Percentiles rank a stretch among this genome's conserved stretches.
These are phyloP conservation scores for Corchorus capsularis DNA, from an alignment of 345 rosid species.

Conservation along the genomic window DNA sequence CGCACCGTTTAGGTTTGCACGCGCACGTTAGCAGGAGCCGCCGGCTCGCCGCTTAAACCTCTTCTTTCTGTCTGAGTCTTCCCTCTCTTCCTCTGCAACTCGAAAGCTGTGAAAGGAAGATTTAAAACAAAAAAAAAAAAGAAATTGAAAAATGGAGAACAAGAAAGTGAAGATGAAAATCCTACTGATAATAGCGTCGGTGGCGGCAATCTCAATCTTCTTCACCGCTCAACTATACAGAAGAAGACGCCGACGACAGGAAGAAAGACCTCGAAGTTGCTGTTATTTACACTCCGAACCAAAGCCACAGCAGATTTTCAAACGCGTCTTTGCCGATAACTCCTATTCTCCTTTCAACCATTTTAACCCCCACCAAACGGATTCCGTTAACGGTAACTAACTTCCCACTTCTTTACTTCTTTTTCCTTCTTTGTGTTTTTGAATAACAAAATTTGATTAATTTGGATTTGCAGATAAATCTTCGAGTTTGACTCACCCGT, in stretches of 20 bases:
- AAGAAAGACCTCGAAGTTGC: constrained; percentile 31
- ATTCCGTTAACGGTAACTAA: constrained; percentile 25
- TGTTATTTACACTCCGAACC: constrained; percentile 73
- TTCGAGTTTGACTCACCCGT: constrained; percentile 54
- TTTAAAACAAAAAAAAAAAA: too few relatives aligned
- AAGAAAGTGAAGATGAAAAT: constrained; percentile 42
- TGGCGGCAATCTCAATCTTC: constrained; percentile 51
- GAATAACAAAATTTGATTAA: not conserved
- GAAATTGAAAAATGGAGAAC: constrained; percentile 36
- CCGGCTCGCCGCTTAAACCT: constrained; percentile 1
- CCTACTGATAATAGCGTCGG: constrained; percentile 47
- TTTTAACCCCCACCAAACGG: constrained; percentile 34
- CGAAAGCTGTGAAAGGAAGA: not conserved
- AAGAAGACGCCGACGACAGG: constrained; percentile 48
- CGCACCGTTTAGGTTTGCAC: not conserved
- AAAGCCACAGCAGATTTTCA: constrained; percentile 72
- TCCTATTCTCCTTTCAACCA: constrained; percentile 81
- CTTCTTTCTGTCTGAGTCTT: not conserved
- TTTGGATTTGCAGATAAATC: constrained; percentile 44
- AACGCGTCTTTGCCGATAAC: constrained; percentile 81
- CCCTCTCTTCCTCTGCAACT: not conserved
- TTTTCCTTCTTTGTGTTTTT: constrained; percentile 6
- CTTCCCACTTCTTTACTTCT: not conserved
- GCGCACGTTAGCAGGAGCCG: not conserved
- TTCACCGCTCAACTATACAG: constrained; percentile 43